Evolutionary conservation across 257 asterid genomes (phyloP).

Genomic region (Penstemon newberryi): DNA sequence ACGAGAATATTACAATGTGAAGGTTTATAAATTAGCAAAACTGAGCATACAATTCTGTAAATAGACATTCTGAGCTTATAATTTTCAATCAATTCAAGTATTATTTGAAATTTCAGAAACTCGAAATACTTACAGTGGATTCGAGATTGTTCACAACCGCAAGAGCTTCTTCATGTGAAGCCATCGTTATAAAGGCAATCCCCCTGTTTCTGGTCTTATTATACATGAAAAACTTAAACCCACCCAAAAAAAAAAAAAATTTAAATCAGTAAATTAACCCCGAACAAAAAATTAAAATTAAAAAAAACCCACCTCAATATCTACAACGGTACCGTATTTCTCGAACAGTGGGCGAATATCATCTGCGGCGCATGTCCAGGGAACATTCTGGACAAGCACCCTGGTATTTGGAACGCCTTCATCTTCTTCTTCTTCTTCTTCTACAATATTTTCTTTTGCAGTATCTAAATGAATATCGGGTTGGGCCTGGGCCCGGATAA

Average conservation of each 20-base stretch:
- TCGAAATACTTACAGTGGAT: slow-evolving; percentile 50
- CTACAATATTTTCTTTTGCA: slow-evolving; percentile 24
- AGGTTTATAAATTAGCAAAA: no score
- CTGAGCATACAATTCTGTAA: no score
- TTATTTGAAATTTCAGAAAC: neutral
- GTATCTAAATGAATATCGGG: slow-evolving; percentile 17
- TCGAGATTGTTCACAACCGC: slow-evolving; percentile 66
- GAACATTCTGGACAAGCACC: slow-evolving; percentile 77
- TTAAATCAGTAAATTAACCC: slow-evolving; percentile 19
- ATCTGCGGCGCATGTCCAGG: slow-evolving; percentile 69
- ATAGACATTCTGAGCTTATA: neutral
- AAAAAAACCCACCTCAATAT: slow-evolving; percentile 53
- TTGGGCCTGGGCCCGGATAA: slow-evolving; percentile 32
- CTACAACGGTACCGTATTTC: slow-evolving; percentile 64
- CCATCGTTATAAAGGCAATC: slow-evolving; percentile 85
- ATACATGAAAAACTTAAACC: slow-evolving; percentile 70
- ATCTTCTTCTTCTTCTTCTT: slow-evolving; percentile 29
- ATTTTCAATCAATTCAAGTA: neutral
- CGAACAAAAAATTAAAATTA: neutral
- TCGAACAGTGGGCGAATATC: slow-evolving; percentile 77
- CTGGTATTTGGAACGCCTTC: slow-evolving; percentile 50
- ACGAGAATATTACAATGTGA: no score
- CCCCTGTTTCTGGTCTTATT: slow-evolving; percentile 85
- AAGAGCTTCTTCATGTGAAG: slow-evolving; percentile 77
- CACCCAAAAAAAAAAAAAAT: neutral